phyloP scores from a whole-genome alignment of 1,139 yeast species.

The Blastobotrys aristatus region DNA sequence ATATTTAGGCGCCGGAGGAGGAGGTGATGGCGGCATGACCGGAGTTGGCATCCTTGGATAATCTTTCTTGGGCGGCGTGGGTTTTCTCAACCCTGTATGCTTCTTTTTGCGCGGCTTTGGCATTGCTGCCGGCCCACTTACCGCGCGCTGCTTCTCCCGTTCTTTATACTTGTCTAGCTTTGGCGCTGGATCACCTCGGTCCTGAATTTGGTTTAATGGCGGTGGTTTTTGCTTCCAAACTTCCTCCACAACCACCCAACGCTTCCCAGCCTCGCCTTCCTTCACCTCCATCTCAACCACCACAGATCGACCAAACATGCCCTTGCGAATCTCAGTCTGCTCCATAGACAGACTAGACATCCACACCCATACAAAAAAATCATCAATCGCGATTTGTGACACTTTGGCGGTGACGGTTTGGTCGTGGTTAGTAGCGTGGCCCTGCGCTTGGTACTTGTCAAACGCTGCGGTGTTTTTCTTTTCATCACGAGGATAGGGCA shows the following conservation, averaged over 20 bases:
- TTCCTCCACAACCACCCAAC: constrained; percentile 80
- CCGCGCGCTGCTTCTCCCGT: constrained; percentile 1
- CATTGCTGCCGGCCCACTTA: constrained; percentile 6
- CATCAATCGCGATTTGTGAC: constrained; percentile 68
- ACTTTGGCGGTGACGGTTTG: constrained; percentile 45
- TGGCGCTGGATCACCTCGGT: constrained; percentile 3
- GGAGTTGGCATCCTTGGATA: constrained; percentile 4
- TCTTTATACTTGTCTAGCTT: constrained; percentile 1
- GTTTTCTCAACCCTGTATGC: constrained; percentile 9
- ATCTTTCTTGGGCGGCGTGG: constrained; percentile 7
- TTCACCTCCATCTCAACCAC: constrained; percentile 57
- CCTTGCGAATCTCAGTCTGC: constrained; percentile 59
- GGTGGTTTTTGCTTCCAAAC: constrained; percentile 19
- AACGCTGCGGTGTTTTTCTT: not conserved
- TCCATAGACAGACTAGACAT: constrained; percentile 71
- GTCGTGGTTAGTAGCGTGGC: not conserved
- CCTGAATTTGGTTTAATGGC: constrained; percentile 8
- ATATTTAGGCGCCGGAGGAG: not conserved
- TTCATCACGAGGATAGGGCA: constrained; percentile 26
- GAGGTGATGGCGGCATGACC: constrained; percentile 4
- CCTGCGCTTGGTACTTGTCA: not conserved
- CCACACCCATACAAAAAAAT: constrained; percentile 92
- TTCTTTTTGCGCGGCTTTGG: constrained; percentile 1
- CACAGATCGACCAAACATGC: constrained; percentile 71
- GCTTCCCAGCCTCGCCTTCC: constrained; percentile 46